Percentiles rank a stretch among this genome's conserved stretches.
Conservation (phyloP, 345 rosid species). For the Trapa incisa region DNA sequence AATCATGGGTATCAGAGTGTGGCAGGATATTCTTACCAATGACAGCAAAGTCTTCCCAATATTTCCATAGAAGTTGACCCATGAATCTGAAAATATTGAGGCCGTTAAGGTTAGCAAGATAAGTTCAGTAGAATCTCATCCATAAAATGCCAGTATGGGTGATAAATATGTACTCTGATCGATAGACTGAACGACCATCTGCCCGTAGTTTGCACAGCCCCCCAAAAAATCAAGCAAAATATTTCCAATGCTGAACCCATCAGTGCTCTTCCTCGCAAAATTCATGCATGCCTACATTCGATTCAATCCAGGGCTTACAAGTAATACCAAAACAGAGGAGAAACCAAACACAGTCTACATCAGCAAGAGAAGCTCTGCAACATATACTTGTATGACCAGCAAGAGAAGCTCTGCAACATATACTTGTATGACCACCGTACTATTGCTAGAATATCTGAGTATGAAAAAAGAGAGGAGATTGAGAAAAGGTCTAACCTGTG, state of each 20-base stretch:
- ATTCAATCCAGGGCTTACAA: background rate
- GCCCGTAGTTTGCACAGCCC: conserved; percentile 54
- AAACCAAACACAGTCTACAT: background rate
- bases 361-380: background rate
- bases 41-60: conserved; percentile 80
- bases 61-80: conserved; percentile 94
- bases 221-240: conserved; percentile 79
- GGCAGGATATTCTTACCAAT: conserved; percentile 33
- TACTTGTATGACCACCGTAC: background rate
- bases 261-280: conserved; percentile 72
- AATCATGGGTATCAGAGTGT: background rate
- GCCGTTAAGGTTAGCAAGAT: conserved; percentile 1
- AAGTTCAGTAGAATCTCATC: background rate
- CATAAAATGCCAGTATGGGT: conserved; percentile 3
- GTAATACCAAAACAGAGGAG: background rate
- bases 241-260: conserved; percentile 84
- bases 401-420: background rate
- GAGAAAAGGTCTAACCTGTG: conserved; percentile 41
- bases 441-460: background rate
- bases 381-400: background rate
- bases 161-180: conserved; percentile 48
- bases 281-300: conserved; percentile 62
- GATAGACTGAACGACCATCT: conserved; percentile 67
- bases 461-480: too few species aligned
- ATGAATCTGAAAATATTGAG: conserved; percentile 48